Evolutionary conservation across 164 flowering plant genomes (phyloP).

Genomic region (Annona squamosa): DNA sequence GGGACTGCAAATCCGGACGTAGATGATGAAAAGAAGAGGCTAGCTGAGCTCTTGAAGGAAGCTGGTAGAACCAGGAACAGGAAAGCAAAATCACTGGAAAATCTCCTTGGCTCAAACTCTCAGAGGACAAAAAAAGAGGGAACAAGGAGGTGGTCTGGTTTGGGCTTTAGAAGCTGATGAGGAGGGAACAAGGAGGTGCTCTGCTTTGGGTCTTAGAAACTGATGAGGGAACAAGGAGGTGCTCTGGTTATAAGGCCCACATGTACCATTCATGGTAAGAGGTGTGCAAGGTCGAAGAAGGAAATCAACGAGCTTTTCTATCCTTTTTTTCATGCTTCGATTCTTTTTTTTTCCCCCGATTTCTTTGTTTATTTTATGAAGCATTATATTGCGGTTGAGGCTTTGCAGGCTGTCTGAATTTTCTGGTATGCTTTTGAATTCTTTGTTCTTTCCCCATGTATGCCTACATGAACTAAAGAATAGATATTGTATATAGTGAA

Average conservation of each 20-base stretch:
- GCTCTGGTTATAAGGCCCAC: constrained; percentile 10
- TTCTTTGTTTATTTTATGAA: constrained; percentile 21
- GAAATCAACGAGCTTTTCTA: constrained; percentile 23
- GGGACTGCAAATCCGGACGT: constrained; percentile 97
- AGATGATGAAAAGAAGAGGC: constrained; percentile 85
- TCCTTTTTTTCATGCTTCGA: constrained; percentile 12
- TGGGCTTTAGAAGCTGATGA: constrained; percentile 68
- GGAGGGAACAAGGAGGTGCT: constrained; percentile 58
- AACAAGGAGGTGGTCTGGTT: constrained; percentile 74
- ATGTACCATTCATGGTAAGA: constrained; percentile 36
- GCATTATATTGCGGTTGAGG: constrained; percentile 18
- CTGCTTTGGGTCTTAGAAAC: constrained; percentile 70
- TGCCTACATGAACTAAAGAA: not conserved
- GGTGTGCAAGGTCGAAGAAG: constrained; percentile 32
- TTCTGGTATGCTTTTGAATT: not conserved
- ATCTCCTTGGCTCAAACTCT: constrained; percentile 77
- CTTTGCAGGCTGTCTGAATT: not conserved
- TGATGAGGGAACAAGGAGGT: constrained; percentile 21
- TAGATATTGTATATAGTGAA: not conserved
- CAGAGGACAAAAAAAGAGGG: constrained; percentile 82
- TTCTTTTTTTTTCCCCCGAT: constrained; percentile 5
- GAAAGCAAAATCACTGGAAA: constrained; percentile 83
- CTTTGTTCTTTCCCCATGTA: not conserved
- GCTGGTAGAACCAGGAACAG: constrained; percentile 78
- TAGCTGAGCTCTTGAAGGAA: constrained; percentile 89